Evolutionary conservation across 139 green algal species (phyloP), one percentile per base, ranked within the genome.

Genomic region (Coelastrella sp.): DNA sequence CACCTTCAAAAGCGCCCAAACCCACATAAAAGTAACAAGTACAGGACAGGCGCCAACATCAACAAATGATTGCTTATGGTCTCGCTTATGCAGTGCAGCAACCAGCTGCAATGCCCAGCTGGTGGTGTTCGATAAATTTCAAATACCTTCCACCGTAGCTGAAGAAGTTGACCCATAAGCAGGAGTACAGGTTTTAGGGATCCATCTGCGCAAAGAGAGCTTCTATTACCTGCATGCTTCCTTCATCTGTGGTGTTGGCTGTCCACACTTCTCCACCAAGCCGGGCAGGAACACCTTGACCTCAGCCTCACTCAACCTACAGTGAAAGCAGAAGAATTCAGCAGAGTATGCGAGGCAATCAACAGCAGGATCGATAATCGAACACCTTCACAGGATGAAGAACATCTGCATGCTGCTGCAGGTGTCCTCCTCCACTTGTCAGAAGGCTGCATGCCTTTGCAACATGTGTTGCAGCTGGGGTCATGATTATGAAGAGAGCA

Each of bases 211-310:
- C 35, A 49, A n/a, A n/a, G 35, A 1, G 35, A 49, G 35, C 35
- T 49, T 49, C 35, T 49, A 22, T 20, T 59, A 86, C 84, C 84
- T 88, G 84, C 84, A 88, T 25, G 85, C 24, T 24, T 68, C 19
- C 92, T 88, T 87, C 59, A 97, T 91, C 35, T 95, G 89, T 35
- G 96, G 95, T 90, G 96, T 94, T 85, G 98, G 98, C 94, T 99
- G 97, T 0, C 98, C 98, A 20, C 89, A 90, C 94, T 99, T 99
- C 88, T 99, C 98, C 58, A 99, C 95, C 76, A 99, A 68, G 19
- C 92, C 96, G 15, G 98, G 98, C 59, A 99, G 81, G 78, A 99
- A 93, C n/a, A 96, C 68, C 59, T 95, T 92, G 17, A 95, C 96
- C 87, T 99, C 98, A 65, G 96, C 95, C 20, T 99, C 98, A 19